Evolutionary conservation across 1,139 yeast genomes (phyloP).

Genomic region (Pichia sorboxylosa): DNA sequence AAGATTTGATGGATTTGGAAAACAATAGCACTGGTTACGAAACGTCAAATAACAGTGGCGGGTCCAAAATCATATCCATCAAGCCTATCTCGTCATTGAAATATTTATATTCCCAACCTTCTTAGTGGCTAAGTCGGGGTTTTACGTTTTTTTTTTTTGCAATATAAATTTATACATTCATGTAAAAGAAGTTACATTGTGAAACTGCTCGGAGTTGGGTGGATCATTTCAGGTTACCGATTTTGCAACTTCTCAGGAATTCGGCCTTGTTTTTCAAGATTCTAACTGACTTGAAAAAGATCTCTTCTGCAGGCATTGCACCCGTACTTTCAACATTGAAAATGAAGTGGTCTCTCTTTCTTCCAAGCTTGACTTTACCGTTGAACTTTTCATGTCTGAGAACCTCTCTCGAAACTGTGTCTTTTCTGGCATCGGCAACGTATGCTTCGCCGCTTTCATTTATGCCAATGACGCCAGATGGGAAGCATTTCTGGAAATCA

Average conservation of each 20-base stretch:
- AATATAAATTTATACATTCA: too few relatives aligned
- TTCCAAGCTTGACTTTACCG: constrained; percentile 81
- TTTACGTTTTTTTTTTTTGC: too few relatives aligned
- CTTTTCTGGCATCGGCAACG: constrained; percentile 82
- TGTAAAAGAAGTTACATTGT: too few relatives aligned
- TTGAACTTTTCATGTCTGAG: constrained; percentile 85
- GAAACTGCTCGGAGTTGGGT: too few relatives aligned
- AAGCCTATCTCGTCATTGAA: too few relatives aligned
- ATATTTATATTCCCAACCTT: too few relatives aligned
- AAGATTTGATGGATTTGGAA: too few relatives aligned
- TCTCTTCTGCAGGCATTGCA: constrained; percentile 94
- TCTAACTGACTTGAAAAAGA: constrained; percentile 80
- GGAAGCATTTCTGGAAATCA: constrained; percentile 81
- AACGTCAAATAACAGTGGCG: too few relatives aligned
- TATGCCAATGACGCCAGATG: constrained; percentile 82
- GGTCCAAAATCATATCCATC: too few relatives aligned
- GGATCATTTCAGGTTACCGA: constrained; percentile 34
- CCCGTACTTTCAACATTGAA: constrained; percentile 93
- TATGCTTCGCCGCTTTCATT: constrained; percentile 58
- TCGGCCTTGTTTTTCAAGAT: constrained; percentile 79
- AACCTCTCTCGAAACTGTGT: constrained; percentile 94
- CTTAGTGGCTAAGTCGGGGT: too few relatives aligned
- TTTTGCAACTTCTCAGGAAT: constrained; percentile 68
- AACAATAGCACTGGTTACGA: too few relatives aligned
- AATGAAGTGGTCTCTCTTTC: constrained; percentile 84